Percentiles rank a stretch among this genome's conserved stretches.
Evolutionary conservation across 768 basidiomycete genomes (phyloP).

Genomic region (Tricholomella constricta): DNA sequence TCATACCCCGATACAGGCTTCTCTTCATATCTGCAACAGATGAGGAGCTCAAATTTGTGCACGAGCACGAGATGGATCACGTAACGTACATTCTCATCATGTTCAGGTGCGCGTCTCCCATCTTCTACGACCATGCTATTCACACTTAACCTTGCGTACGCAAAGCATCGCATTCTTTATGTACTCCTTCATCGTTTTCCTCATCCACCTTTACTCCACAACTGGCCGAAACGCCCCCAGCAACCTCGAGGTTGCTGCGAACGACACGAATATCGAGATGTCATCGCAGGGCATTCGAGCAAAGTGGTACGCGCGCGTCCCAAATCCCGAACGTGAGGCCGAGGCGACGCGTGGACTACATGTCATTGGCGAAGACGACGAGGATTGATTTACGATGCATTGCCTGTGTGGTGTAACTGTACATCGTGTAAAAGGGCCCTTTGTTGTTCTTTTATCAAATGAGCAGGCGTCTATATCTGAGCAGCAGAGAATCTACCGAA

Average conservation of each 20-base stretch:
- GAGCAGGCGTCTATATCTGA: too few species aligned
- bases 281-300: conserved; percentile 24
- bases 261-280: conserved; percentile 16
- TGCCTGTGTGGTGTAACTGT: background rate
- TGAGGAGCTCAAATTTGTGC: conserved; percentile 76
- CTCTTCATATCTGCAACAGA: conserved; percentile 94
- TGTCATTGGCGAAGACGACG: conserved; percentile 36
- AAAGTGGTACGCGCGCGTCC: conserved; percentile 71
- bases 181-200: conserved; percentile 70
- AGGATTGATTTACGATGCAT: conserved; percentile 21
- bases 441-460: conserved; percentile 3
- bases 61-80: conserved; percentile 81
- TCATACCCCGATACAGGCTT: conserved; percentile 43
- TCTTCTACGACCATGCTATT: background rate
- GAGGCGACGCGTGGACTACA: conserved; percentile 18
- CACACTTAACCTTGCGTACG: background rate
- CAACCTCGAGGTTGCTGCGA: background rate
- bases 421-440: background rate
- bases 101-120: conserved; percentile 56
- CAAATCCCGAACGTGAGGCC: conserved; percentile 32
- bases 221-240: conserved; percentile 57
- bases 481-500: too few species aligned
- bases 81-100: conserved; percentile 88
- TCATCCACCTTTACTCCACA: conserved; percentile 69
- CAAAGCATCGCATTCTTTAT: conserved; percentile 72